phyloP scores from a whole-genome alignment of 1,139 yeast species.

The Yamadazyma blattariae region DNA sequence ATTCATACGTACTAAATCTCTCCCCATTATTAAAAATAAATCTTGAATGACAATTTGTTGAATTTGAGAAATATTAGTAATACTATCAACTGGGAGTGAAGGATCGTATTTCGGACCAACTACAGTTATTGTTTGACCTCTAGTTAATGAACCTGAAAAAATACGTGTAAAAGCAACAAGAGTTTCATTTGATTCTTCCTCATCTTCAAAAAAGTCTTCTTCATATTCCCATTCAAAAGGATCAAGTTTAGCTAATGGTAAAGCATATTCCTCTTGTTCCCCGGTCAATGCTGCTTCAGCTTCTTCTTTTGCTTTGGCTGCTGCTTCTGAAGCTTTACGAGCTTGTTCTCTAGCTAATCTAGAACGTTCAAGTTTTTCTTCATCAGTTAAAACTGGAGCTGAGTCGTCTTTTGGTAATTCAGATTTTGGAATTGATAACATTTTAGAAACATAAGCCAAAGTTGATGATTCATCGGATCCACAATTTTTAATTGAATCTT shows the following conservation, averaged over 20 bases:
- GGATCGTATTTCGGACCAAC: slow-evolving; percentile 90
- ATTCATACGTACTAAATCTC: slow-evolving; percentile 74
- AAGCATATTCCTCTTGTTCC: slow-evolving; percentile 22
- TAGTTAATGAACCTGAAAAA: slow-evolving; percentile 75
- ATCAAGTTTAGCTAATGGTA: slow-evolving; percentile 25
- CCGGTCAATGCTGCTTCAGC: slow-evolving; percentile 13
- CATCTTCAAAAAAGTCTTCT: slow-evolving; percentile 41
- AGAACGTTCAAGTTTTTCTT: slow-evolving; percentile 66
- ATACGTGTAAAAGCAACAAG: slow-evolving; percentile 86
- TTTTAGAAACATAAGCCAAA: slow-evolving; percentile 85
- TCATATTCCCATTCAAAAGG: slow-evolving; percentile 50
- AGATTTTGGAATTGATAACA: slow-evolving; percentile 76
- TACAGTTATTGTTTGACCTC: slow-evolving; percentile 72
- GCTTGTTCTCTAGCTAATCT: slow-evolving; percentile 70
- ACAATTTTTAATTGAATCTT: slow-evolving; percentile 62
- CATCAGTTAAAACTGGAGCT: slow-evolving; percentile 33
- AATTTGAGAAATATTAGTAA: slow-evolving; percentile 41
- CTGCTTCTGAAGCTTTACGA: slow-evolving; percentile 64
- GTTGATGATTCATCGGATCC: slow-evolving; percentile 54
- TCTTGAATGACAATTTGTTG: slow-evolving; percentile 54
- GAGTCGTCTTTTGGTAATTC: slow-evolving; percentile 65
- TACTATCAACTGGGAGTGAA: slow-evolving; percentile 50
- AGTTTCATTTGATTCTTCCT: slow-evolving; percentile 53
- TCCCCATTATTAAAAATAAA: slow-evolving; percentile 85
- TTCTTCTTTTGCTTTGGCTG: slow-evolving; percentile 26